phyloP scores from a whole-genome alignment of 129 eudicot genomes.

The Flaveria bidentis region DNA sequence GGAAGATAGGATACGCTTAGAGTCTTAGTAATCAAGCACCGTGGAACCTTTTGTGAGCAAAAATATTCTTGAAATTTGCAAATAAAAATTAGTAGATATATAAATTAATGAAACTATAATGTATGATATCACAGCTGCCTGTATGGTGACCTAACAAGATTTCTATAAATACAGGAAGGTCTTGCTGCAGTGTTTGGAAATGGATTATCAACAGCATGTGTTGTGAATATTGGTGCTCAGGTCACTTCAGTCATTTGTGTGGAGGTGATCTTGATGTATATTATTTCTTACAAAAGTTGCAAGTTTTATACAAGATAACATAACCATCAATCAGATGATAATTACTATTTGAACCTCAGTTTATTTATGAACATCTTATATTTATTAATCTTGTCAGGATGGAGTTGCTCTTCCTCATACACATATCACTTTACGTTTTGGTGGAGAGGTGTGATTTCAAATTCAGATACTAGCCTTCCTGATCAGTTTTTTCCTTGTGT shows the following conservation, averaged over 20 bases:
- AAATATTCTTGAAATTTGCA: background rate
- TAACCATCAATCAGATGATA: background rate
- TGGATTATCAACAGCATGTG: conserved; percentile 94
- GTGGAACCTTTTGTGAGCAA: background rate
- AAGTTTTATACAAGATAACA: background rate
- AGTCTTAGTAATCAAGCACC: conserved; percentile 1
- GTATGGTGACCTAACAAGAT: background rate
- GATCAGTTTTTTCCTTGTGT: background rate
- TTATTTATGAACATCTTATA: background rate
- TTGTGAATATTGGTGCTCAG: conserved; percentile 91
- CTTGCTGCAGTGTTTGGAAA: conserved; percentile 97
- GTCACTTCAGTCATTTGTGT: conserved; percentile 83
- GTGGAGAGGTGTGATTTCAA: conserved; percentile 80
- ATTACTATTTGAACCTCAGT: conserved; percentile 17
- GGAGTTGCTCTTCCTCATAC: conserved; percentile 91
- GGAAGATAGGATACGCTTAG: background rate
- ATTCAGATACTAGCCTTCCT: background rate
- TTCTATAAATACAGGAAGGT: conserved; percentile 66
- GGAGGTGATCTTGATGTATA: conserved; percentile 52
- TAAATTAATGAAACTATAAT: background rate
- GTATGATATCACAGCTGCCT: background rate
- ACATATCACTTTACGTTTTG: conserved; percentile 69
- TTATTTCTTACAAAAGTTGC: conserved; percentile 11
- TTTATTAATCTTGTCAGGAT: conserved; percentile 54
- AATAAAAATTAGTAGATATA: background rate